These are phyloP conservation scores for Chytriomyces hyalinus DNA, from an alignment of 192 early-diverging fungal species.

Conservation along the genomic window DNA sequence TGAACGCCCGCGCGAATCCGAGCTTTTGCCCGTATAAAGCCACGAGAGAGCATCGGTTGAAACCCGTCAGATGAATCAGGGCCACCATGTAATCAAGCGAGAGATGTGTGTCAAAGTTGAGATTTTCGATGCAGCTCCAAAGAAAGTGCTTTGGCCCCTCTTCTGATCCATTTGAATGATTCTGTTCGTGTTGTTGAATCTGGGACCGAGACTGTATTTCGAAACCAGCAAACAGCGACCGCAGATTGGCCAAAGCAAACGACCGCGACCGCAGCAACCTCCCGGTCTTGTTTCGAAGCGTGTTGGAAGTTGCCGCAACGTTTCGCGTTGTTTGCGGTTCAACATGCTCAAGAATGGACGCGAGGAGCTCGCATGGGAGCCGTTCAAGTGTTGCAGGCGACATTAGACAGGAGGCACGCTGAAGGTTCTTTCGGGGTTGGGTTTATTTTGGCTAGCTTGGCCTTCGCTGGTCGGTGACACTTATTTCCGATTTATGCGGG, in stretches of 20 bases:
- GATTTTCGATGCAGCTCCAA: neutral
- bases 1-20: too few relatives aligned
- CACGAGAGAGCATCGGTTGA: neutral
- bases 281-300: neutral
- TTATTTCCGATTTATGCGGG: too few relatives aligned
- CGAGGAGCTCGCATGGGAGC: neutral
- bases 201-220: neutral
- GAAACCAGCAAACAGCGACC: neutral
- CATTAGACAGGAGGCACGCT: neutral
- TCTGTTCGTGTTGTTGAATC: neutral
- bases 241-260: slow-evolving; percentile 8
- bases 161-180: neutral
- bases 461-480: too few relatives aligned
- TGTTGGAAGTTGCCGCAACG: neutral
- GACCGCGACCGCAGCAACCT: neutral
- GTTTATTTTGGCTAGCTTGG: neutral
- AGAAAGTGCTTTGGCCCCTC: neutral
- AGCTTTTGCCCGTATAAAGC: too few relatives aligned
- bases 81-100: neutral
- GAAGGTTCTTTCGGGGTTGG: neutral
- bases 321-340: neutral
- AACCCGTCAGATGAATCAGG: neutral
- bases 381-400: neutral
- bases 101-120: neutral
- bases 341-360: neutral